These are phyloP conservation scores for Coemansia javaensis DNA, from an alignment of 192 early-diverging fungal species.

Conservation along the genomic window DNA sequence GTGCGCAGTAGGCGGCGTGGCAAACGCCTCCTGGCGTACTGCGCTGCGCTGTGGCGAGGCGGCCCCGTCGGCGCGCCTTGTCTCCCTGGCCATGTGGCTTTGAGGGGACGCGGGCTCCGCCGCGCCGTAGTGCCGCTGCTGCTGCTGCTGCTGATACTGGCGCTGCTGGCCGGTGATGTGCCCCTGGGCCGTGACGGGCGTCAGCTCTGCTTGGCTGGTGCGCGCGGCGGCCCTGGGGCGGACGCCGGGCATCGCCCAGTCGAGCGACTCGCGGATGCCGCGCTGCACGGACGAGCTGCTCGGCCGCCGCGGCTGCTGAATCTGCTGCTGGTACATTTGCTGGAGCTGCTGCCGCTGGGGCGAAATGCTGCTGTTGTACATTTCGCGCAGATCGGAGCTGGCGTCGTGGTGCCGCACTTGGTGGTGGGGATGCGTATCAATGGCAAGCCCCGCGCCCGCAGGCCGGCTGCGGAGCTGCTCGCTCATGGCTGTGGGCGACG, in stretches of 20 bases:
- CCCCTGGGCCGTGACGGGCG: constrained; percentile 27
- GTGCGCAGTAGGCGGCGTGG: constrained; percentile 34
- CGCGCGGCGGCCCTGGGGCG: background rate
- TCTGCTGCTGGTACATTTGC: no score
- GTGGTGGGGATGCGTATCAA: constrained; percentile 13
- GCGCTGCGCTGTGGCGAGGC: constrained; percentile 8
- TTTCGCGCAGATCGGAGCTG: background rate
- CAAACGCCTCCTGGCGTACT: constrained; percentile 11
- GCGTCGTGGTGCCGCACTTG: background rate
- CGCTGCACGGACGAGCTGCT: no score
- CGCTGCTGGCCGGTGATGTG: constrained; percentile 8
- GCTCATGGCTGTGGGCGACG: background rate
- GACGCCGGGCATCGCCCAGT: background rate
- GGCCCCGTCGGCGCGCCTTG: constrained; percentile 6
- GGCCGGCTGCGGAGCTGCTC: constrained; percentile 6
- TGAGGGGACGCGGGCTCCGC: constrained; percentile 4
- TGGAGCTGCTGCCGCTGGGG: constrained; percentile 1
- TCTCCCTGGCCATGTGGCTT: constrained; percentile 12
- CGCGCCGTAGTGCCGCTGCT: background rate
- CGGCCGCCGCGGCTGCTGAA: no score
- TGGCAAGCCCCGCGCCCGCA: constrained; percentile 11
- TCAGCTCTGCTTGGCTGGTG: constrained; percentile 20
- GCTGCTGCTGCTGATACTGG: no score
- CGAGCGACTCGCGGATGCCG: background rate
- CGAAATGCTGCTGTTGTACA: background rate